Evolutionary conservation across 257 asterid genomes (phyloP).

Genomic region (Solanum boliviense): DNA sequence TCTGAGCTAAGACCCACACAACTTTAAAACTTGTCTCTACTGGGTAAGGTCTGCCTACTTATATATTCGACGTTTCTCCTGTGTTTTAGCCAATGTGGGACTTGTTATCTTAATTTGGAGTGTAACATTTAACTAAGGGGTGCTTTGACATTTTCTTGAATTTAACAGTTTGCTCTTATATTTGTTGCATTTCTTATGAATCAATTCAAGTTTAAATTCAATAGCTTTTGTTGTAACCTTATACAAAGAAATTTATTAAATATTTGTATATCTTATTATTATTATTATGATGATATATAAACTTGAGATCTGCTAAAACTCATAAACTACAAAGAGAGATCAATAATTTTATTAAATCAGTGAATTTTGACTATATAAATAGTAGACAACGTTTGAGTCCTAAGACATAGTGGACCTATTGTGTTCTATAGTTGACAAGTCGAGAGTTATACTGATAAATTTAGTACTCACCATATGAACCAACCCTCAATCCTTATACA

Average conservation of each 20-base stretch:
- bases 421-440: background rate
- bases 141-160: background rate
- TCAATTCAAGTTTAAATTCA: background rate
- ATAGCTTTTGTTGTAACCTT: too few relatives aligned
- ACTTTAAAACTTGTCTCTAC: too few relatives aligned
- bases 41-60: too few relatives aligned
- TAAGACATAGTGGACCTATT: background rate
- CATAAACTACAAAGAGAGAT: background rate
- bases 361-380: background rate
- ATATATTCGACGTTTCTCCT: too few relatives aligned
- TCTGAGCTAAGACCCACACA: fast-evolving
- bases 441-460: background rate
- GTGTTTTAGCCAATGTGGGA: too few relatives aligned
- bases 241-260: too few relatives aligned
- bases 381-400: background rate
- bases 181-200: background rate
- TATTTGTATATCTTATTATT: too few relatives aligned
- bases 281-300: background rate
- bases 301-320: background rate
- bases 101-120: too few relatives aligned
- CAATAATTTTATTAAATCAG: too few relatives aligned
- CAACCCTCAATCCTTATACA: background rate
- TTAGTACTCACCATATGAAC: background rate
- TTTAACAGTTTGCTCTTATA: background rate
- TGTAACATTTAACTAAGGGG: background rate